phyloP scores from a whole-genome alignment of 192 early-diverging fungal species.

The Bifiguratus adelaidae region DNA sequence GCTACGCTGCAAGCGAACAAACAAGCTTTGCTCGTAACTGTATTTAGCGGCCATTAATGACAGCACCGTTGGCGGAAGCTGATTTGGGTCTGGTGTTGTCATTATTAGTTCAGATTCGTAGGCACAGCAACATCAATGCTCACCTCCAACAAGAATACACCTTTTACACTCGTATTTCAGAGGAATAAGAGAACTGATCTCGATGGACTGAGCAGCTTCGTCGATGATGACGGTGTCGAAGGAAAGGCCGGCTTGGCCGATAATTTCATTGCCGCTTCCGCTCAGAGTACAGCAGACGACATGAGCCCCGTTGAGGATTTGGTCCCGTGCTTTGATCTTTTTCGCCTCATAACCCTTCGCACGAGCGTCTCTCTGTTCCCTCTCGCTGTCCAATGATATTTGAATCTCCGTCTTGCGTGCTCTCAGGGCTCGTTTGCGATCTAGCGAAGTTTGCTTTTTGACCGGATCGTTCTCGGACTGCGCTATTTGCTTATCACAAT shows the following conservation, averaged over 20 bases:
- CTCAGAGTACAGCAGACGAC: conserved; percentile 77
- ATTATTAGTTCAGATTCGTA: not conserved
- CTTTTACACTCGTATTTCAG: conserved; percentile 69
- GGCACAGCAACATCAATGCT: not conserved
- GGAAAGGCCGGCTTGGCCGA: conserved; percentile 47
- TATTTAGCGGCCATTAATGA: conserved; percentile 56
- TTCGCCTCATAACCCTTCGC: conserved; percentile 9
- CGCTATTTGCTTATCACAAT: conserved; percentile 22
- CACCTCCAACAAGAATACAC: conserved; percentile 82
- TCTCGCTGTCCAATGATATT: conserved; percentile 23
- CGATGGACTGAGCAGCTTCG: conserved; percentile 91
- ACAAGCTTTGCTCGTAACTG: conserved; percentile 80
- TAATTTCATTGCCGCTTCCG: conserved; percentile 77
- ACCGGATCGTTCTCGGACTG: conserved; percentile 28
- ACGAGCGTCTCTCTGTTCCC: conserved; percentile 1
- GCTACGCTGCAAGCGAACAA: conserved; percentile 71
- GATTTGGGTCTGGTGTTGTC: conserved; percentile 63
- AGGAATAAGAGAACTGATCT: conserved; percentile 81
- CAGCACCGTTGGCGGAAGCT: conserved; percentile 87
- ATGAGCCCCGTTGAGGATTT: conserved; percentile 69
- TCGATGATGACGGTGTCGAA: conserved; percentile 91
- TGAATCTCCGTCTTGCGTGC: conserved; percentile 17
- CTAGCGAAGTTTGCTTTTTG: conserved; percentile 1
- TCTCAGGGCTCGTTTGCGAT: conserved; percentile 1
- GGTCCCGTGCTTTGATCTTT: conserved; percentile 32